Base-by-base conservation (phyloP, 768 basidiomycete species). In the Naematelia aurantialba region DNA sequence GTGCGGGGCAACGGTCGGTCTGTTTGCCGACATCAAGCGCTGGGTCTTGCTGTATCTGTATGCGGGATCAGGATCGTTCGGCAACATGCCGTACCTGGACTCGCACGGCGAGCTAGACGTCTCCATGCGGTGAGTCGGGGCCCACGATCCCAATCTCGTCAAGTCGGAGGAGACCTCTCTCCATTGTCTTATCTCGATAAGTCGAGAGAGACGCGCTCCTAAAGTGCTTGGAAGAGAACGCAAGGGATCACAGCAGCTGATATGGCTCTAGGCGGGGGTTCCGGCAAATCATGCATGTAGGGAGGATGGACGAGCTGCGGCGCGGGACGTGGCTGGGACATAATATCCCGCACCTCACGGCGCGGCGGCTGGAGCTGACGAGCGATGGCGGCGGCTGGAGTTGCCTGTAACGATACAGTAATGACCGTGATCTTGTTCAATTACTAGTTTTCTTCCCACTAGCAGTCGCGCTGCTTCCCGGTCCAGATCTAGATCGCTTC, bases 361-460 rank as follows among this genome's bases (percentile, higher is more conserved):
- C 96, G 2, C 82, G 96, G 52, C 89, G 89, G 74, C 71, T 97
- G 59, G 94, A 98, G 74, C 83, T 88, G 63, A 85, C 85, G 13
- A 82, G 90, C 14, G 93, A 96, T 73, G 86, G 83, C 27, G 91
- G 93, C n/a, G 92, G 92, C 21, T 97, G 92, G 93, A 89, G 89
- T 70, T 88, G 87, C 58, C 76, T 94, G 50, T 93, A 75, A 75
- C 21, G 19, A 31, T 31, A 19, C n/a, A n/a, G n/a, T n/a, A n/a
- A n/a, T n/a, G n/a, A n/a, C n/a, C n/a, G n/a, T n/a, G n/a, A n/a
- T 52, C 19, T 21, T 47, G 10, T 25, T 52, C 34, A 39, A 8
- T 17, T 39, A 39, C 8, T 39, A 8, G 8, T 17, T 39, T 39
- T 39, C 17, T 39, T 39, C 34, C 8, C 17, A 39, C 34, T 17